phyloP scores from a whole-genome alignment of 2,329 filamentous ascomycete genomes.

The Nannizziopsis arthrosporioides region DNA sequence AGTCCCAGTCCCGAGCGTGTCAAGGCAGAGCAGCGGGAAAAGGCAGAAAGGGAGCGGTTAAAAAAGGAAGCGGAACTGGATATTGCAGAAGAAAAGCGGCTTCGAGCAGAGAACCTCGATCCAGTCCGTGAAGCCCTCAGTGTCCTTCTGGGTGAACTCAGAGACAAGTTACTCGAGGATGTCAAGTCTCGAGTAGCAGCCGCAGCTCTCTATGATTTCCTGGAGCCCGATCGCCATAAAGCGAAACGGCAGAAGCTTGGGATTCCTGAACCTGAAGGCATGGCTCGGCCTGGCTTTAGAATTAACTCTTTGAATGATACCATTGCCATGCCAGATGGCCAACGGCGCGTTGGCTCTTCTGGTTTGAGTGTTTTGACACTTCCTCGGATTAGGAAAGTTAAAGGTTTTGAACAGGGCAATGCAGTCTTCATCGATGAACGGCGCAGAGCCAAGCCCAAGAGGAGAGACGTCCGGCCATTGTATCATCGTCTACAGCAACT shows the following conservation, averaged over 20 bases:
- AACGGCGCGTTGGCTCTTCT: slow-evolving; percentile 30
- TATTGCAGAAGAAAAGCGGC: slow-evolving; percentile 77
- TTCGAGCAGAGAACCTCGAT: slow-evolving; percentile 76
- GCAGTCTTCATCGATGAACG: slow-evolving; percentile 59
- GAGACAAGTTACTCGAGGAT: slow-evolving; percentile 76
- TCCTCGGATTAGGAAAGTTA: slow-evolving; percentile 61
- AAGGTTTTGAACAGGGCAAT: slow-evolving; percentile 47
- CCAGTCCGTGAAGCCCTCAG: slow-evolving; percentile 77
- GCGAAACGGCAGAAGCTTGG: slow-evolving; percentile 71
- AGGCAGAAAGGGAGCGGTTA: slow-evolving; percentile 54
- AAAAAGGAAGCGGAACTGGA: slow-evolving; percentile 68
- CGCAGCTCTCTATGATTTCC: slow-evolving; percentile 64
- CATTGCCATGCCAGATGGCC: slow-evolving; percentile 40
- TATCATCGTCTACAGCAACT: slow-evolving; percentile 67
- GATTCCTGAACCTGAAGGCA: slow-evolving; percentile 56
- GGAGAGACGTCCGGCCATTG: slow-evolving; percentile 61
- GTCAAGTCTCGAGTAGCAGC: slow-evolving; percentile 79
- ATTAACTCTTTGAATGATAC: slow-evolving; percentile 47
- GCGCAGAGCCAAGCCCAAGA: slow-evolving; percentile 43
- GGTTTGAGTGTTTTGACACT: slow-evolving; percentile 51
- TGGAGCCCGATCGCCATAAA: slow-evolving; percentile 69
- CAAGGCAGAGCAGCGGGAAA: slow-evolving; percentile 41
- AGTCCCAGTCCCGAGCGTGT: slow-evolving; percentile 37
- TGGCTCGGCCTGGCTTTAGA: slow-evolving; percentile 44
- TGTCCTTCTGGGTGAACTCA: slow-evolving; percentile 65